These are phyloP conservation scores for Dactylellina drechsleri DNA, from an alignment of 2,329 filamentous ascomycete species.

Conservation along the genomic window DNA sequence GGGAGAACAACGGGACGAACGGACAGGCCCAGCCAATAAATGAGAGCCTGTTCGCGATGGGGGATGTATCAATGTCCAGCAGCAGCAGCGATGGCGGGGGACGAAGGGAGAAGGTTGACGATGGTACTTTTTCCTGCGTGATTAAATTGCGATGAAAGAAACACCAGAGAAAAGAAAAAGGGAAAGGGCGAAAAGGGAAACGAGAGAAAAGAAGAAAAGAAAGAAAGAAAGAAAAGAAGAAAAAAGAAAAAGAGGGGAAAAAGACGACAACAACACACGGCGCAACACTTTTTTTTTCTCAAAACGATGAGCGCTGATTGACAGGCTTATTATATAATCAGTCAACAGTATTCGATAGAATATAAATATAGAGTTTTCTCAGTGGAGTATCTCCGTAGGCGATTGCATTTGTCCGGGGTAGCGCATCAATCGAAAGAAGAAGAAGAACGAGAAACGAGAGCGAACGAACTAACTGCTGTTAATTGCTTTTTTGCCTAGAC, in stretches of 20 bases:
- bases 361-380: too few species aligned
- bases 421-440: too few species aligned
- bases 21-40: too few species aligned
- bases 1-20: too few species aligned
- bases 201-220: slow-evolving; percentile 1
- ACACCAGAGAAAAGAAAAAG: neutral
- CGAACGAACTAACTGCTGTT: too few species aligned
- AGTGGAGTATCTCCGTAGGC: too few species aligned
- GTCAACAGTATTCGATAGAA: neutral
- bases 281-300: slow-evolving; percentile 14
- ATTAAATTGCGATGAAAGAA: slow-evolving; percentile 15
- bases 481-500: too few species aligned
- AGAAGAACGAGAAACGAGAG: too few species aligned
- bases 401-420: too few species aligned
- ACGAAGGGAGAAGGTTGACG: neutral
- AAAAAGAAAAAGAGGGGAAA: slow-evolving; percentile 14
- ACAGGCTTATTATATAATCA: slow-evolving; percentile 4
- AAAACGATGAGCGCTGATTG: neutral
- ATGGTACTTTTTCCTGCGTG: neutral
- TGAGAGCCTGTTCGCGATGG: neutral
- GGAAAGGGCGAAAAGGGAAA: slow-evolving; percentile 3
- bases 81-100: neutral
- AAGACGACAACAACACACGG: slow-evolving; percentile 12
- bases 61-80: neutral
- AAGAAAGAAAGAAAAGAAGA: slow-evolving; percentile 10